Conservation (phyloP, 202 grass and related monocot genomes). For the Zoysia matrella region DNA sequence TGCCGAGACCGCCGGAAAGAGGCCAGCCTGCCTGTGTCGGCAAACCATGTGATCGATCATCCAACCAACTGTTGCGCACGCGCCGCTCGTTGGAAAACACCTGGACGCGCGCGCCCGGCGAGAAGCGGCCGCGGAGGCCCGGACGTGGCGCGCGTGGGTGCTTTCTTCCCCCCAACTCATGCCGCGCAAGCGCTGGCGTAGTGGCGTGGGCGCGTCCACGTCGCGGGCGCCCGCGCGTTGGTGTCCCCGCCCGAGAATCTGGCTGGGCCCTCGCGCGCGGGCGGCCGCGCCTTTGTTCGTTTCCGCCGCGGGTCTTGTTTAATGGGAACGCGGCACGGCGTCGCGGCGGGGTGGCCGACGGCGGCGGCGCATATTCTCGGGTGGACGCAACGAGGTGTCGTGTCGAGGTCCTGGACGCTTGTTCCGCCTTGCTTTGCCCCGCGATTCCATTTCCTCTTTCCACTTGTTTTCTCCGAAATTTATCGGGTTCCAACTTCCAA, state of each 20-base stretch:
- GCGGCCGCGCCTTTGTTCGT: background rate
- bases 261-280: background rate
- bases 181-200: background rate
- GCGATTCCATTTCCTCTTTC: background rate
- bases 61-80: background rate
- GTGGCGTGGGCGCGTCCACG: too few species aligned
- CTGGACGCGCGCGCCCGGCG: background rate
- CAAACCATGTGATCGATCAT: background rate
- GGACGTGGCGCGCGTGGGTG: background rate
- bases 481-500: background rate
- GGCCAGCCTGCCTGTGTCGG: background rate
- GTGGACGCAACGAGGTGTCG: background rate
- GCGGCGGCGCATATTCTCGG: background rate
- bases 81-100: background rate
- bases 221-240: background rate
- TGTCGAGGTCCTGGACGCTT: background rate
- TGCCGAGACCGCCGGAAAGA: too few species aligned
- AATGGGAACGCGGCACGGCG: background rate
- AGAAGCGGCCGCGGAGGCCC: background rate
- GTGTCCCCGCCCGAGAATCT: background rate
- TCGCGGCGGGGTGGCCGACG: background rate
- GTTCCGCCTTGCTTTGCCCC: too few species aligned
- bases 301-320: background rate
- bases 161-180: background rate
- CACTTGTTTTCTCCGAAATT: background rate